phyloP scores from a whole-genome alignment of 2,329 filamentous ascomycete genomes.

The Colletotrichum viniferum region DNA sequence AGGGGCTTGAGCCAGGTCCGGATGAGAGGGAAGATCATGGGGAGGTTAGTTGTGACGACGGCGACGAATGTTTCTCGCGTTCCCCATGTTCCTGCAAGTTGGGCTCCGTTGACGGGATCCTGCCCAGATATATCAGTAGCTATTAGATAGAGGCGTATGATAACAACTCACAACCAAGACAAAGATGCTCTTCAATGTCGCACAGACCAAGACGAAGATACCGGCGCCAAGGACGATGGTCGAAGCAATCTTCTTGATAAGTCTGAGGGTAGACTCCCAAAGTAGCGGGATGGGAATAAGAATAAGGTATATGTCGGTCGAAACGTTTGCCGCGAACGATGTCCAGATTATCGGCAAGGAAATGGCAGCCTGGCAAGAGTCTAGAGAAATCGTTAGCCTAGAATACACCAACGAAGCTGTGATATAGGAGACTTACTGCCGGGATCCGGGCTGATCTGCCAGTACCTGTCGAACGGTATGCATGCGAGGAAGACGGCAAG shows the following conservation, averaged over 20 bases:
- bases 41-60: constrained; percentile 46
- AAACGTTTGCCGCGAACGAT: constrained; percentile 56
- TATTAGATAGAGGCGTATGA: not conserved
- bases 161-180: constrained; percentile 34
- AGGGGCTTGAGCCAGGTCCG: constrained; percentile 41
- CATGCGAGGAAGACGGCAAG: constrained; percentile 57
- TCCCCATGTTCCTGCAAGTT: constrained; percentile 46
- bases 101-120: constrained; percentile 44
- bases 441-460: constrained; percentile 64
- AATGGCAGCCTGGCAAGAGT: constrained; percentile 53
- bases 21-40: constrained; percentile 50
- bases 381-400: constrained; percentile 26
- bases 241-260: constrained; percentile 39
- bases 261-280: constrained; percentile 39
- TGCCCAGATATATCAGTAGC: constrained; percentile 16
- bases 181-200: constrained; percentile 40
- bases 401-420: not conserved
- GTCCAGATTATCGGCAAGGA: constrained; percentile 55
- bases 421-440: constrained; percentile 45
- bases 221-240: constrained; percentile 42
- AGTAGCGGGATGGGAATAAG: constrained; percentile 61
- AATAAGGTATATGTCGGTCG: constrained; percentile 63
- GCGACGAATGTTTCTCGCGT: constrained; percentile 49
- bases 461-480: constrained; percentile 56
- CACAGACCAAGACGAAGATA: constrained; percentile 42